Evolutionary conservation across 768 basidiomycete genomes (phyloP).

Genomic region (Ramaria sp.): DNA sequence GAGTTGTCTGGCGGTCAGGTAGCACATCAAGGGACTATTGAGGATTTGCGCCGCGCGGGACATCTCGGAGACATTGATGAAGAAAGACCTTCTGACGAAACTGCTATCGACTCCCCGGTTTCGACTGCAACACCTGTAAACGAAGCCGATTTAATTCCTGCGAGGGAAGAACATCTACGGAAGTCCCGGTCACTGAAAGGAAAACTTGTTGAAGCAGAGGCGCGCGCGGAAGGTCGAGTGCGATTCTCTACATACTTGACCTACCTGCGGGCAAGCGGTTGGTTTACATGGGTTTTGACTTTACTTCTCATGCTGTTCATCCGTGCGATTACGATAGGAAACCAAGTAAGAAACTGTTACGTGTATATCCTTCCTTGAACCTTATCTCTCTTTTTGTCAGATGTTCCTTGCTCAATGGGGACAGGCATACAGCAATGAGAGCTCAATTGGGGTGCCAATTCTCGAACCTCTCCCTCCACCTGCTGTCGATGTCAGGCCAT

Average conservation of each 20-base stretch:
- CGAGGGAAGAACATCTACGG: neutral
- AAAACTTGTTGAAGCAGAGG: slow-evolving; percentile 53
- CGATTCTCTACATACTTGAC: slow-evolving; percentile 48
- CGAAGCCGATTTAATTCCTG: neutral
- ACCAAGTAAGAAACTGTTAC: slow-evolving; percentile 36
- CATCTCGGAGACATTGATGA: slow-evolving; percentile 23
- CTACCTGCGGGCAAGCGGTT: slow-evolving; percentile 53
- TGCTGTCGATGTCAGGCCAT: slow-evolving; percentile 47
- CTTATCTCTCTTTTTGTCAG: slow-evolving; percentile 21
- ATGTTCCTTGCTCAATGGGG: slow-evolving; percentile 61
- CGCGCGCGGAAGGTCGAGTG: slow-evolving; percentile 56
- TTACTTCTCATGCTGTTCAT: slow-evolving; percentile 42
- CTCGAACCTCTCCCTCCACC: slow-evolving; percentile 39
- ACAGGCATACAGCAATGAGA: slow-evolving; percentile 42
- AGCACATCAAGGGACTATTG: slow-evolving; percentile 38
- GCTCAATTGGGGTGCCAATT: slow-evolving; percentile 11
- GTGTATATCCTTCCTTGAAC: neutral
- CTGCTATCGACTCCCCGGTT: slow-evolving; percentile 4
- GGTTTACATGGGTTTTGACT: slow-evolving; percentile 43
- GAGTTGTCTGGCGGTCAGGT: slow-evolving; percentile 44
- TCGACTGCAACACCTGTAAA: neutral
- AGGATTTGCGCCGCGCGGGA: slow-evolving; percentile 34
- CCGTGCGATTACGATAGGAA: slow-evolving; percentile 42
- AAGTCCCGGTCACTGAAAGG: slow-evolving; percentile 20
- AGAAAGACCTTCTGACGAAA: slow-evolving; percentile 3